Base-by-base conservation (phyloP, 1,284 basidiomycete species). In the Hypsizygus ulmarius region DNA sequence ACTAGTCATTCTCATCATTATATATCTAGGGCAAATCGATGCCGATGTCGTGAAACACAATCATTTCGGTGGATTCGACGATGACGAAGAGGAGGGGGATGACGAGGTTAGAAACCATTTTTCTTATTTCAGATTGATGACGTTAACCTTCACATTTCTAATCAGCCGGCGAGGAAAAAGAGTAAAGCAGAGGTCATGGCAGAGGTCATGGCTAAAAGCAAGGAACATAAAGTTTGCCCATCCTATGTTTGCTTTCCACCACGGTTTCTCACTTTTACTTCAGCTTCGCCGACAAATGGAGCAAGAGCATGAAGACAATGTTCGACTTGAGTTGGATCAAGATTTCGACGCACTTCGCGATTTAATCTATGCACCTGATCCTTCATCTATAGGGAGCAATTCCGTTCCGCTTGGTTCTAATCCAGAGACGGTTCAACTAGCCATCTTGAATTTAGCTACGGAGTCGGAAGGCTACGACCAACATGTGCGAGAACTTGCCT, bases 161-260 rank as follows among this genome's bases (percentile, higher is more conserved):
- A 45, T 39, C 18, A 93, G 88, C 86, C 85, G 9, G 79, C 80
- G 39, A 75, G 84, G 52, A 93, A 93, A 68, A 95, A 91, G 71
- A 83, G 86, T 12, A 98, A 97, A 70, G 87, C 90, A 3, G 95
- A 99, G 64, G 92, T 98, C 52, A 99, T 99, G 97, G 83, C 90
- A 1, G 97, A 99, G 67, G 88, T 99, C 43, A 94, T 99, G 42
- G 90, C 93, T 10, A 99, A 99, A 70, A 96, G 93, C 70, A 99
- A 99, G 68, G 82, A 85, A 46, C 82, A 97, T 70, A 97, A 95
- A 74, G 93, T 91, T 54, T 45, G 66, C 50, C 21, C 28, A n/a
- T 19, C 35, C 9, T 18, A 16, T 11, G 5, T 19, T 6, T 33
- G 6, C 6, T 5, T 21, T 35, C 14, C 21, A 14, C 14, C 30